Evolutionary conservation across 768 basidiomycete genomes (phyloP), one percentile per base, ranked within the genome.

Genomic region (Tylopilus intermedius): DNA sequence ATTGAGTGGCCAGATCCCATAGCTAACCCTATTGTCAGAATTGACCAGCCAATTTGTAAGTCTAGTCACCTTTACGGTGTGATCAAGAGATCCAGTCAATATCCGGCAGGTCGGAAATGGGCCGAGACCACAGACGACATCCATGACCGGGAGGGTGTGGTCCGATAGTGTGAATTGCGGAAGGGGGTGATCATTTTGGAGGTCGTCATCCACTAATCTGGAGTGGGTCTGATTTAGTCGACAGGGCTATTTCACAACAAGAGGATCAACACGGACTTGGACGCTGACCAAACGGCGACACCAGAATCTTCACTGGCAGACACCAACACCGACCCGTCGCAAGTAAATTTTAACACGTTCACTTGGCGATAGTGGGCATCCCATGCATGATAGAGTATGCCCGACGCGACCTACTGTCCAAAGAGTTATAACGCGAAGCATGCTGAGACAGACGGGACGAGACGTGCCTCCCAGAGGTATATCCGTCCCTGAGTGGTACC

Each of bases 301-400:
- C 84, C 83, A 41, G 94, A 90, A 66, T 99, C 96, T 56, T 95
- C 90, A 50, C 90, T 92, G 4, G 88, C 92, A 32, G 91, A 89
- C 15, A 97, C 61, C 42, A 99, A 74, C 5, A 85, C 81, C 42
- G 78, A 79, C 32, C 89, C 88, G 63, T 96, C 94, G 18, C 76
- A 75, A 8, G 91, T 88, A 67, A 97, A 98, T 40, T 80, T 82
- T 2, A 98, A 71, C 8, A 87, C 84, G 55, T 81, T 88, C 48
- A 97, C 80, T 65, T 84, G 79, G 53, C 95, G 88, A 72, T 98
- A 99, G 69, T 98, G 95, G 15, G 94, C 94, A 55, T 97, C 94
- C 83, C 94, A 94, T 0, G 89, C 80, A 59, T 87, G 83, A 74
- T 84, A 92, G 43, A 97, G 74, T 49, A 94, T 84, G n/a, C 94